These are phyloP conservation scores for Tricholoma hemisulphureum DNA, from an alignment of 768 basidiomycete species.

Conservation along the genomic window DNA sequence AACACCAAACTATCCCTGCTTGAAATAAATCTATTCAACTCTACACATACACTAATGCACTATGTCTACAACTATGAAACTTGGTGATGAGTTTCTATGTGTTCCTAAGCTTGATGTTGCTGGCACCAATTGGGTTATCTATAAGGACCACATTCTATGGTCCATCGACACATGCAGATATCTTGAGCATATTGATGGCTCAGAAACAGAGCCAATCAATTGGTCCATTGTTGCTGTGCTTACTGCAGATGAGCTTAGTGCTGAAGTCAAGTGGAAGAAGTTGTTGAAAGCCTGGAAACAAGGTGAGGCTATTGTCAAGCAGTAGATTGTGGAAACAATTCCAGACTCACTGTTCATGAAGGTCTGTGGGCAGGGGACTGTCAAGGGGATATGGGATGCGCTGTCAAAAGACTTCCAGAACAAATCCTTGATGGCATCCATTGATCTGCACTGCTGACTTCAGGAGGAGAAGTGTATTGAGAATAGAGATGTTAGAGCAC, in stretches of 20 bases:
- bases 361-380: slow-evolving; percentile 18
- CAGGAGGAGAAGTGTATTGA: slow-evolving; percentile 29
- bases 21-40: not conserved
- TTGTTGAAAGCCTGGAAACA: slow-evolving; percentile 23
- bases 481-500: slow-evolving; percentile 28
- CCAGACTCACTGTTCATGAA: slow-evolving; percentile 35
- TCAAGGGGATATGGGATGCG: slow-evolving; percentile 27
- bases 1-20: not conserved
- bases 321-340: slow-evolving; percentile 31
- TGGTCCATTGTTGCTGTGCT: not conserved
- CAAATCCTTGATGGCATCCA: slow-evolving; percentile 23
- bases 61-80: slow-evolving; percentile 1
- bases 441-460: slow-evolving; percentile 27
- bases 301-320: slow-evolving; percentile 29
- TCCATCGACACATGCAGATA: slow-evolving; percentile 21
- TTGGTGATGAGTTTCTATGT: slow-evolving; percentile 11
- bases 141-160: slow-evolving; percentile 18
- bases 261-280: slow-evolving; percentile 15
- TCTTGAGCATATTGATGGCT: slow-evolving; percentile 21
- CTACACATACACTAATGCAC: not conserved
- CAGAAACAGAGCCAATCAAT: slow-evolving; percentile 4
- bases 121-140: slow-evolving; percentile 22
- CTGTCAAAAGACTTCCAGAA: too few species aligned
- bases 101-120: slow-evolving; percentile 19
- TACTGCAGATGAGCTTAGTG: not conserved